Evolutionary conservation across 192 early-diverging fungal species (phyloP).

Genomic region (Piromyces sp.): DNA sequence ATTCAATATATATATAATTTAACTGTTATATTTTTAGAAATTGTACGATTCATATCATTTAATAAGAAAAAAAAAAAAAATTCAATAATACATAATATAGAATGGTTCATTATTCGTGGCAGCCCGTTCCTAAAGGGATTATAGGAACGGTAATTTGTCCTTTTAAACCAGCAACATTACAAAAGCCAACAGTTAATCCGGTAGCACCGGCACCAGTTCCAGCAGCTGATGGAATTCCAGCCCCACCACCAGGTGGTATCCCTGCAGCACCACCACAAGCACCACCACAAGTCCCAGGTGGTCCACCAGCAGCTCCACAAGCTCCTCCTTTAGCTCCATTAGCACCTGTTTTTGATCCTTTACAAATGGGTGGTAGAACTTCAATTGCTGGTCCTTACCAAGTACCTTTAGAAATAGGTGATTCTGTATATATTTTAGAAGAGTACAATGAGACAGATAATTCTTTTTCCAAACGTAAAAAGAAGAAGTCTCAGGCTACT

Average conservation of each 20-base stretch:
- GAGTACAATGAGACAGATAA: constrained; percentile 10
- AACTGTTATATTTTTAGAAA: too few relatives aligned
- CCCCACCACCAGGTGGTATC: not conserved
- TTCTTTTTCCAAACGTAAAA: not conserved
- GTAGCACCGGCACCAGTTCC: not conserved
- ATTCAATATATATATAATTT: too few relatives aligned
- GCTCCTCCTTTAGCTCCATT: not conserved
- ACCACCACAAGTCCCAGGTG: too few relatives aligned
- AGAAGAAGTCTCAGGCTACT: not conserved
- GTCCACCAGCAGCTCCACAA: not conserved
- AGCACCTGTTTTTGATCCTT: not conserved
- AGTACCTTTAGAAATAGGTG: constrained; percentile 24
- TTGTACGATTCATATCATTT: too few relatives aligned
- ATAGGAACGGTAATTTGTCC: not conserved
- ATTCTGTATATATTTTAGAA: constrained; percentile 36
- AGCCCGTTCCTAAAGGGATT: not conserved
- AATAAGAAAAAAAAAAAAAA: too few relatives aligned
- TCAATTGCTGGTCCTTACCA: not conserved
- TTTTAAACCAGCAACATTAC: not conserved
- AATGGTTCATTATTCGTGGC: not conserved
- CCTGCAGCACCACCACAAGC: not conserved
- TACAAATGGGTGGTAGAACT: not conserved
- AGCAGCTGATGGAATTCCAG: not conserved
- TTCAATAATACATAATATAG: not conserved
- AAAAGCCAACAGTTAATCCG: not conserved